These are phyloP conservation scores for Paecilomyces variotii DNA, from an alignment of 2,329 filamentous ascomycete species.

Conservation along the genomic window DNA sequence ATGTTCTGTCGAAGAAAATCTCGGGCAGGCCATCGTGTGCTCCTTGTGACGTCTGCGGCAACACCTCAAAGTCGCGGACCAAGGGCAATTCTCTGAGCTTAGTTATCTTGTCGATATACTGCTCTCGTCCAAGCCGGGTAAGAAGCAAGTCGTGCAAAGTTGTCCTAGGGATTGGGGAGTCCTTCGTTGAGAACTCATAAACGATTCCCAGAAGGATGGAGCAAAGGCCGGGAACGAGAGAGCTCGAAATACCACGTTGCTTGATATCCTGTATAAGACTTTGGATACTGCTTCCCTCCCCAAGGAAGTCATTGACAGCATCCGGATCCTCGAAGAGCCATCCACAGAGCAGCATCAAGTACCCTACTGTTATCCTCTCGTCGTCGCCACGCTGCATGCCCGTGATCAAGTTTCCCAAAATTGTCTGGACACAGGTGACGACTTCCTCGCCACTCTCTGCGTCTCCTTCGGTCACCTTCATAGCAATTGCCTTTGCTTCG, in stretches of 20 bases:
- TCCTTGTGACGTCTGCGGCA: slow-evolving; percentile 59
- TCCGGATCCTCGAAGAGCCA: slow-evolving; percentile 92
- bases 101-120: slow-evolving; percentile 74
- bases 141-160: slow-evolving; percentile 73
- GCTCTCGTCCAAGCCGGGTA: slow-evolving; percentile 71
- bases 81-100: slow-evolving; percentile 69
- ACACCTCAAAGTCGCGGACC: slow-evolving; percentile 83
- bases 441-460: slow-evolving; percentile 86
- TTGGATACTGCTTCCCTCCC: slow-evolving; percentile 87
- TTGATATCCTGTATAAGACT: slow-evolving; percentile 69
- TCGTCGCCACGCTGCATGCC: slow-evolving; percentile 71
- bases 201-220: slow-evolving; percentile 77
- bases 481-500: slow-evolving; percentile 69
- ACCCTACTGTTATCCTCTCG: slow-evolving; percentile 70
- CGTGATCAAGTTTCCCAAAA: slow-evolving; percentile 77
- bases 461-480: slow-evolving; percentile 81
- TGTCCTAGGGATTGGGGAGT: slow-evolving; percentile 77
- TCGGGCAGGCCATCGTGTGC: slow-evolving; percentile 55
- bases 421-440: slow-evolving; percentile 82
- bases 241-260: slow-evolving; percentile 51
- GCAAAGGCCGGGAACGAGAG: slow-evolving; percentile 71
- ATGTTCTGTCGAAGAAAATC: slow-evolving; percentile 76
- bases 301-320: slow-evolving; percentile 85
- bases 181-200: slow-evolving; percentile 96
- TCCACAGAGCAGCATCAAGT: slow-evolving; percentile 77